Conservation (phyloP, 768 basidiomycete species). For the Termitomyces sp. region DNA sequence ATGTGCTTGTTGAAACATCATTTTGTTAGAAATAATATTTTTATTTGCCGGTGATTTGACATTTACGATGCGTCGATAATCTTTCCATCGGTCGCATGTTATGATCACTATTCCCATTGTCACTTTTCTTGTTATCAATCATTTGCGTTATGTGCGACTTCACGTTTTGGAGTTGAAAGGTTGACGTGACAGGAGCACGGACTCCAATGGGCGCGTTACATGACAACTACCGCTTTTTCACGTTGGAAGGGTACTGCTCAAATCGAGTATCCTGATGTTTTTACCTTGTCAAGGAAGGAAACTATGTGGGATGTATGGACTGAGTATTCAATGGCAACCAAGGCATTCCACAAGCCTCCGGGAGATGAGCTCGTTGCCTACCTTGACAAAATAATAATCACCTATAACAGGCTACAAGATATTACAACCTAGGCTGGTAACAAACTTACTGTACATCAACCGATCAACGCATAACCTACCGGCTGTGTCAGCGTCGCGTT, state of each 20-base stretch:
- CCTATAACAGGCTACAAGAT: conserved; percentile 24
- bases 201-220: background rate
- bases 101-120: background rate
- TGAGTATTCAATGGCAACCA: background rate
- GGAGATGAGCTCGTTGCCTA: conserved; percentile 45
- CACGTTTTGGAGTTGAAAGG: background rate
- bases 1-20: background rate
- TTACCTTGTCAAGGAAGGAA: background rate
- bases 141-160: background rate
- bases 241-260: background rate
- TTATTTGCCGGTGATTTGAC: conserved; percentile 6
- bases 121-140: background rate
- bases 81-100: background rate
- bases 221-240: background rate
- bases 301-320: background rate
- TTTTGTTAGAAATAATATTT: conserved; percentile 6
- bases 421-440: background rate
- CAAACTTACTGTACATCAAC: conserved; percentile 26
- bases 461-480: conserved; percentile 12
- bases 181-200: background rate
- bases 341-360: conserved; percentile 37
- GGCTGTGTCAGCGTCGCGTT: conserved; percentile 16
- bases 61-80: background rate
- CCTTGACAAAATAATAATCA: conserved; percentile 58
- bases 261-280: background rate